These are phyloP conservation scores for Macrolepiota dolichaula DNA, from an alignment of 768 basidiomycete genomes.

Conservation along the genomic window DNA sequence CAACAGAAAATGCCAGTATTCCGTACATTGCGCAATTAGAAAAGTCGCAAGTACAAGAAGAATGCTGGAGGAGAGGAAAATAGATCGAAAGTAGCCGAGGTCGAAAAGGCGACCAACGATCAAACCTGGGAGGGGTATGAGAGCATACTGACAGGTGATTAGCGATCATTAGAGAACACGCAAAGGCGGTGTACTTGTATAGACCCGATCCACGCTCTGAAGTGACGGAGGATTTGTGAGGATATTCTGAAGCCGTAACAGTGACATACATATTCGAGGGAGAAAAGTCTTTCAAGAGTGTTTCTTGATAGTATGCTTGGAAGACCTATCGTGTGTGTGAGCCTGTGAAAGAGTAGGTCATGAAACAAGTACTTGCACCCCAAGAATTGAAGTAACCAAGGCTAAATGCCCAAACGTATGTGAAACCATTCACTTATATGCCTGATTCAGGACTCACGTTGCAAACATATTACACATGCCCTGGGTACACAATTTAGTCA, in stretches of 20 bases:
- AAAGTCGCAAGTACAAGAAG: constrained; percentile 46
- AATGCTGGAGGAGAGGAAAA: constrained; percentile 23
- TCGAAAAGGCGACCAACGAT: constrained; percentile 54
- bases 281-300: neutral
- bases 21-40: constrained; percentile 52
- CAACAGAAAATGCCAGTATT: constrained; percentile 66
- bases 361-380: constrained; percentile 48
- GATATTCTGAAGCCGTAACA: neutral
- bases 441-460: constrained; percentile 31
- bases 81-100: constrained; percentile 60
- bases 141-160: constrained; percentile 44
- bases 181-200: constrained; percentile 44
- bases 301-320: constrained; percentile 5
- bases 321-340: neutral
- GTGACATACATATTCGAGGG: constrained; percentile 50
- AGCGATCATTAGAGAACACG: neutral
- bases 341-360: neutral
- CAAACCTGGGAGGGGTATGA: constrained; percentile 60
- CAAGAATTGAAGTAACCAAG: constrained; percentile 74
- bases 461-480: constrained; percentile 45
- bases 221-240: neutral
- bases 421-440: neutral
- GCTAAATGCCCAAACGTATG: constrained; percentile 21
- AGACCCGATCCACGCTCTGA: constrained; percentile 79
- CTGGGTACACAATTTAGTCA: constrained; percentile 16